phyloP scores from a whole-genome alignment of 441 rosid genomes.

The Viola pubescens region DNA sequence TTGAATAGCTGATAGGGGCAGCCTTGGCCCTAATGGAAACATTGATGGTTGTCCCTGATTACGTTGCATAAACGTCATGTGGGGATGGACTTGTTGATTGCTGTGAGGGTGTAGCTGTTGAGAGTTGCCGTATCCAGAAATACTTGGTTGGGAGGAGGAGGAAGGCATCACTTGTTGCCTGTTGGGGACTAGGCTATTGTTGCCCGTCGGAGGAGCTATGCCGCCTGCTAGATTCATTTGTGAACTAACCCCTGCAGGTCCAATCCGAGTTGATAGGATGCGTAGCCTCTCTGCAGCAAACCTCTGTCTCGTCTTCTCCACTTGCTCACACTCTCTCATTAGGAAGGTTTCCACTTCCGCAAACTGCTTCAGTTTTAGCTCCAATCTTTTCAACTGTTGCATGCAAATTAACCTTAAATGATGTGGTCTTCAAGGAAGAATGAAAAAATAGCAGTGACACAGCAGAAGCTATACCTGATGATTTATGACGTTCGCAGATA shows the following conservation, averaged over 20 bases:
- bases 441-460: neutral
- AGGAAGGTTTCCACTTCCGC: slow-evolving; percentile 87
- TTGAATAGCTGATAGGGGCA: slow-evolving; percentile 66
- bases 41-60: slow-evolving; percentile 32
- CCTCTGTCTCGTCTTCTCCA: slow-evolving; percentile 84
- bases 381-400: slow-evolving; percentile 79
- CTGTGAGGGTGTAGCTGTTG: slow-evolving; percentile 53
- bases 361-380: slow-evolving; percentile 91
- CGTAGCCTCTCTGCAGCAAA: slow-evolving; percentile 69
- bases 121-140: slow-evolving; percentile 45
- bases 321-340: slow-evolving; percentile 95
- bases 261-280: slow-evolving; percentile 47
- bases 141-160: slow-evolving; percentile 51
- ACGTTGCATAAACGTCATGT: slow-evolving; percentile 70
- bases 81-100: slow-evolving; percentile 56
- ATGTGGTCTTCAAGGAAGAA: neutral
- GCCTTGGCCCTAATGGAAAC: slow-evolving; percentile 67
- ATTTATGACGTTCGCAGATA: slow-evolving; percentile 85
- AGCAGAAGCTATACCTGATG: slow-evolving; percentile 53
- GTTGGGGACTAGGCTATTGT: slow-evolving; percentile 38
- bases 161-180: slow-evolving; percentile 45
- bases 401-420: neutral
- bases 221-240: slow-evolving; percentile 46
- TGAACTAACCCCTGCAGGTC: slow-evolving; percentile 45
- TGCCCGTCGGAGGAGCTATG: slow-evolving; percentile 43